Percentiles rank a stretch among this genome's conserved stretches.
Conservation (phyloP, 2,329 filamentous ascomycete species). For the Xylariaceae sp. region DNA sequence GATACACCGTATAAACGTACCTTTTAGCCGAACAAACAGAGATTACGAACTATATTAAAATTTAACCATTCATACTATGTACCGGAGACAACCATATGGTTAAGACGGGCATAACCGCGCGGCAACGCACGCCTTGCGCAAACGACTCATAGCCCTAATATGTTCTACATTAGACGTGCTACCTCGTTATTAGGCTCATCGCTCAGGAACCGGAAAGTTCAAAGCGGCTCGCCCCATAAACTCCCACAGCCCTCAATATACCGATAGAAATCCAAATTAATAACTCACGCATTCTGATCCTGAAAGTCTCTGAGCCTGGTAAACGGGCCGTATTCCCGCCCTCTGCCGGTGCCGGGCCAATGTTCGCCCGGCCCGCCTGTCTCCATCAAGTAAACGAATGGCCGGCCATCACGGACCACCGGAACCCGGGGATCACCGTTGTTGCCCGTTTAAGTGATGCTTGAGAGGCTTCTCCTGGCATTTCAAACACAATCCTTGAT, state of each 20-base stretch:
- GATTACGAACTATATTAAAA: slow-evolving; percentile 11
- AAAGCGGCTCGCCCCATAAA: neutral
- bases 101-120: slow-evolving; percentile 16
- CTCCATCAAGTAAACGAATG: slow-evolving; percentile 16
- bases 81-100: slow-evolving; percentile 1
- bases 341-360: slow-evolving; percentile 6
- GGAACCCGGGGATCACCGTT: slow-evolving; percentile 10
- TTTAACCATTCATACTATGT: neutral
- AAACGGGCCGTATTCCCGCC: slow-evolving; percentile 17
- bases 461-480: slow-evolving; percentile 2
- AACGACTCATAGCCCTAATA: slow-evolving; percentile 1
- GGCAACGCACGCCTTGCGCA: slow-evolving; percentile 13
- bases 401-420: slow-evolving; percentile 20
- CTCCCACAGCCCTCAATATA: neutral
- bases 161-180: no score
- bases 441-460: slow-evolving; percentile 6
- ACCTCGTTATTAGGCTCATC: slow-evolving; percentile 19
- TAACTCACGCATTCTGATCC: slow-evolving; percentile 7
- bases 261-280: slow-evolving; percentile 8
- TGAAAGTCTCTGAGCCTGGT: slow-evolving; percentile 7
- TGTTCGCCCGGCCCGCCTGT: slow-evolving; percentile 3
- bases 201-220: slow-evolving; percentile 2
- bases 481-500: no score
- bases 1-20: slow-evolving; percentile 2
- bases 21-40: slow-evolving; percentile 7